A percentile compares a stretch with the other conserved stretches of the same genome.
Evolutionary conservation across 805 yeast species (phyloP).

Genomic region (Jamesozyma gamospora): DNA sequence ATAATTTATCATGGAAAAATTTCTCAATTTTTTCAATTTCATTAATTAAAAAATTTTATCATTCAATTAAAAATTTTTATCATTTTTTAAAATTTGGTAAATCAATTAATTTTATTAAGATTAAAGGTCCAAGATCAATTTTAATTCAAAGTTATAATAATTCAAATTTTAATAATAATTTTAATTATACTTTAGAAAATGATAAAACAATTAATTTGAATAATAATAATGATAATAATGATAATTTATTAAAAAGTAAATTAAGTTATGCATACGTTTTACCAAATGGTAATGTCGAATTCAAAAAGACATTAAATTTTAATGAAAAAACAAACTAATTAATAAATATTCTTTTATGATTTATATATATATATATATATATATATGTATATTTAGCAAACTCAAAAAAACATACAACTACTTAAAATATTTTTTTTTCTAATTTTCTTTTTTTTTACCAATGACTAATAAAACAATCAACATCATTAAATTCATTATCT

Average conservation of each 20-base stretch:
- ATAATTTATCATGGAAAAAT: neutral
- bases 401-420: neutral
- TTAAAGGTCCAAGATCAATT: conserved; percentile 28
- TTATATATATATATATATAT: neutral
- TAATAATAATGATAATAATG: neutral
- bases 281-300: conserved; percentile 2
- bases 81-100: conserved; percentile 12
- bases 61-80: conserved; percentile 1
- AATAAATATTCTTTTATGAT: too few species aligned
- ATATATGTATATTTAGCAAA: neutral
- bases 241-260: neutral
- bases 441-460: neutral
- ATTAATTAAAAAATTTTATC: neutral
- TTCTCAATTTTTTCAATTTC: too few species aligned
- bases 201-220: neutral
- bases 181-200: conserved; percentile 1
- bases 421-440: neutral
- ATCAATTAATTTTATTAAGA: conserved; percentile 18
- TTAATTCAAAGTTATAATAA: conserved; percentile 20
- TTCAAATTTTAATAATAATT: conserved; percentile 1
- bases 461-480: conserved; percentile 4
- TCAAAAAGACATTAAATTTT: conserved; percentile 2
- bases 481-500: conserved; percentile 3
- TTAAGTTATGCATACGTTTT: conserved; percentile 2
- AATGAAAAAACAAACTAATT: neutral